Conservation (phyloP, 306 rosid genomes). For the Prinsepia uniflora region DNA sequence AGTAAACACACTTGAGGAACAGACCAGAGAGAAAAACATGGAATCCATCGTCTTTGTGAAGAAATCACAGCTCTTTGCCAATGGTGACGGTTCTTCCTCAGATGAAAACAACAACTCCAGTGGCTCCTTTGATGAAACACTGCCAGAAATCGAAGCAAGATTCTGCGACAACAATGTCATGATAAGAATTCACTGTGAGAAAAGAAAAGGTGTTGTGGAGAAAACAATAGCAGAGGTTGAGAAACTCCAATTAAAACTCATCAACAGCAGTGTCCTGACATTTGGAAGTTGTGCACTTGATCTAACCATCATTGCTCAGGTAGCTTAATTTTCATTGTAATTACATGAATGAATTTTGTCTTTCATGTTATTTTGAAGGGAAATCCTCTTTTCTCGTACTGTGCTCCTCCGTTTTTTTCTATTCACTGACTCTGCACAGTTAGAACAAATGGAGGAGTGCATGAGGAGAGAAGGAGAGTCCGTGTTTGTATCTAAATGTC, state of each 20-base stretch:
- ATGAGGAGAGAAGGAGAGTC: not conserved
- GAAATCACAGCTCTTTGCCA: slow-evolving; percentile 49
- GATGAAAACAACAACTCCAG: slow-evolving; percentile 15
- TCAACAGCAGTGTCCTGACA: slow-evolving; percentile 65
- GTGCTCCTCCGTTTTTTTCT: not conserved
- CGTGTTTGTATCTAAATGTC: not conserved
- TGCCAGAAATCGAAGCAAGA: slow-evolving; percentile 89
- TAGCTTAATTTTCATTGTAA: slow-evolving; percentile 13
- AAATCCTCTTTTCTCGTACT: not conserved
- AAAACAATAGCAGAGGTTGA: slow-evolving; percentile 60
- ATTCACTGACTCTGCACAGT: not conserved
- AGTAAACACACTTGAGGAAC: slow-evolving; percentile 76
- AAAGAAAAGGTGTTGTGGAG: slow-evolving; percentile 56
- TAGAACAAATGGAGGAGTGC: not conserved
- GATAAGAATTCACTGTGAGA: slow-evolving; percentile 81
- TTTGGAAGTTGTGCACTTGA: slow-evolving; percentile 76
- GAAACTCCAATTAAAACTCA: slow-evolving; percentile 59
- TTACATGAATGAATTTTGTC: not conserved
- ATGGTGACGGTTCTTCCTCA: slow-evolving; percentile 39
- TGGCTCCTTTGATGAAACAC: slow-evolving; percentile 37
- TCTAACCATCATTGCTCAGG: slow-evolving; percentile 84
- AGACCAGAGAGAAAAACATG: slow-evolving; percentile 45
- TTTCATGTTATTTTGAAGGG: not conserved
- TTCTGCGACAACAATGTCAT: slow-evolving; percentile 73
- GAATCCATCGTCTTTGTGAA: slow-evolving; percentile 72